Conservation (phyloP, 495 filamentous ascomycete genomes). For the Aspergillus avenaceus region DNA sequence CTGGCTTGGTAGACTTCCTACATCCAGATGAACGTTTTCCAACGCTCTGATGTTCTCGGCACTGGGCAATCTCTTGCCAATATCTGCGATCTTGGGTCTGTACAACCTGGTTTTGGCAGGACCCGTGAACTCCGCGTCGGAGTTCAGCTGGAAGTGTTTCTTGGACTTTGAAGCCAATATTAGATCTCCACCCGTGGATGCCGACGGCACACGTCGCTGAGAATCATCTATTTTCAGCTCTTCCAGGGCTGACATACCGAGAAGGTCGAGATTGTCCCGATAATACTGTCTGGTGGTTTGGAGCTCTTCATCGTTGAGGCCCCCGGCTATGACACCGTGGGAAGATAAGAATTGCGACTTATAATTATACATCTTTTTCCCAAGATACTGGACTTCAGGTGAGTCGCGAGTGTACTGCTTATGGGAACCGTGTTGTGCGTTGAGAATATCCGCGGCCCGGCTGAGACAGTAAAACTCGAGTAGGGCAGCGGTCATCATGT, state of each 20-base stretch:
- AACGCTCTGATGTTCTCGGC: constrained; percentile 15
- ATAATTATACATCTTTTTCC: constrained; percentile 37
- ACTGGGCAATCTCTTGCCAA: constrained; percentile 18
- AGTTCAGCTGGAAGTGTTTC: constrained; percentile 4
- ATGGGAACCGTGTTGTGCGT: constrained; percentile 30
- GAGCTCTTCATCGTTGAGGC: constrained; percentile 34
- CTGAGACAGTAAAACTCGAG: constrained; percentile 44
- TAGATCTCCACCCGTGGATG: constrained; percentile 18
- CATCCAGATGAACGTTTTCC: constrained; percentile 21
- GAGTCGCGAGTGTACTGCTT: constrained; percentile 37
- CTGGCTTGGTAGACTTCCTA: constrained; percentile 17
- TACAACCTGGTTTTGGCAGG: constrained; percentile 7
- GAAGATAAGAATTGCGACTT: constrained; percentile 39
- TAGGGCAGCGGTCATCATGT: constrained; percentile 41
- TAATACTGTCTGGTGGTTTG: constrained; percentile 37
- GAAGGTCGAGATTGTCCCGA: constrained; percentile 39
- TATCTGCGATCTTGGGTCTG: constrained; percentile 8
- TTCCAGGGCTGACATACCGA: constrained; percentile 36
- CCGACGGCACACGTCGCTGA: constrained; percentile 7
- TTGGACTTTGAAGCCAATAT: constrained; percentile 19
- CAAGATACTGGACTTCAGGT: constrained; percentile 39
- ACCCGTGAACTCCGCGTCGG: constrained; percentile 1
- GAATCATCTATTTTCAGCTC: constrained; percentile 26
- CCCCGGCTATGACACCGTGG: constrained; percentile 37
- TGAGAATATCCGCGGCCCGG: constrained; percentile 43